These are phyloP conservation scores for Ambrosia artemisiifolia DNA, from an alignment of 129 eudicot species.

Conservation along the genomic window DNA sequence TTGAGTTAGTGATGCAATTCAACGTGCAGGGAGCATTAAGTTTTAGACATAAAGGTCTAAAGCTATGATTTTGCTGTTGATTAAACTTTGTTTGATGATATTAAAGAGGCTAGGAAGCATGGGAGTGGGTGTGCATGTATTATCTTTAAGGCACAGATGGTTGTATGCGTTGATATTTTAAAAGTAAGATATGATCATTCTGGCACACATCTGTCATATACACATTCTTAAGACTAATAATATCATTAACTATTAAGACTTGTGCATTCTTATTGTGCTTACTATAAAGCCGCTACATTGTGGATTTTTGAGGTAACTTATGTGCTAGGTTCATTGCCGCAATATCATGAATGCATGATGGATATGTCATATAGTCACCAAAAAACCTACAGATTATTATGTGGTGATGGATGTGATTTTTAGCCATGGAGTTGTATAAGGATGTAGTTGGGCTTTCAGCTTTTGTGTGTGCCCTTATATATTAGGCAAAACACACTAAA, in stretches of 20 bases:
- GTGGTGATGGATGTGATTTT: neutral
- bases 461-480: neutral
- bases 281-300: neutral
- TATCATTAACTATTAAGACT: no score
- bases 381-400: neutral
- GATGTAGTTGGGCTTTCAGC: neutral
- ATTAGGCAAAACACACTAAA: neutral
- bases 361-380: neutral
- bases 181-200: no score
- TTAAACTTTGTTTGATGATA: neutral
- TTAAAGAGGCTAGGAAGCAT: neutral
- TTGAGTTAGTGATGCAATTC: neutral
- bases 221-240: neutral
- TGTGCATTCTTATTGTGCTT: neutral
- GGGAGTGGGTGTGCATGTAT: neutral
- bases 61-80: neutral
- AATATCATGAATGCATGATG: neutral
- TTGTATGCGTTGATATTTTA: neutral
- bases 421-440: neutral
- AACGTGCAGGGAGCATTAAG: neutral
- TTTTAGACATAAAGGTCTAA: neutral
- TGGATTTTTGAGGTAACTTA: neutral
- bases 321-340: neutral
- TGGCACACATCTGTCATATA: no score
- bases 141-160: neutral